phyloP scores from a whole-genome alignment of 495 filamentous ascomycete species.

The Xylaria venustula region DNA sequence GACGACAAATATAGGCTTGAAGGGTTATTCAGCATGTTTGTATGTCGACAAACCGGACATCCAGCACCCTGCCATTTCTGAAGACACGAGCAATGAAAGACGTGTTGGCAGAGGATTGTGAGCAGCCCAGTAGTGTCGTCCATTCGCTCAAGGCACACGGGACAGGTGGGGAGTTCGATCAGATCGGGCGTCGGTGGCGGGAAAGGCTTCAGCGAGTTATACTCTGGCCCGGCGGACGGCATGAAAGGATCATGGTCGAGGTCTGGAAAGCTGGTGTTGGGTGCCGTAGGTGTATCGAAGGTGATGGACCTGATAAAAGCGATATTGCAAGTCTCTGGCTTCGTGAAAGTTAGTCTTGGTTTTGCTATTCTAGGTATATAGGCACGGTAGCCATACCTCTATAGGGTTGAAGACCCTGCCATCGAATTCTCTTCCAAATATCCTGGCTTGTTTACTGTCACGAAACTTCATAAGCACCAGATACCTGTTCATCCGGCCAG shows the following conservation, averaged over 20 bases:
- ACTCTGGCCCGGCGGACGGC: constrained; percentile 47
- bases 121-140: constrained; percentile 93
- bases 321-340: constrained; percentile 96
- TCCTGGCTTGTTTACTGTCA: constrained; percentile 65
- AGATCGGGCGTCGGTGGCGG: constrained; percentile 89
- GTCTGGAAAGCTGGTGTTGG: constrained; percentile 52
- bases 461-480: constrained; percentile 98
- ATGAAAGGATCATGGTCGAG: constrained; percentile 67
- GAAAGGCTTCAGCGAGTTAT: constrained; percentile 71
- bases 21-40: constrained; percentile 39
- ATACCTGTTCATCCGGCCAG: constrained; percentile 83
- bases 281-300: constrained; percentile 47
- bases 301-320: constrained; percentile 91
- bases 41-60: constrained; percentile 93
- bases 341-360: constrained; percentile 12
- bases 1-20: constrained; percentile 22
- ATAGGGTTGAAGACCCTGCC: constrained; percentile 92
- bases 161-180: constrained; percentile 90
- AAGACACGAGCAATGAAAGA: constrained; percentile 96
- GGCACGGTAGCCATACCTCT: constrained; percentile 62
- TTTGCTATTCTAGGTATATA: not conserved
- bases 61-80: constrained; percentile 94
- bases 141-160: constrained; percentile 97
- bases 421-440: constrained; percentile 87
- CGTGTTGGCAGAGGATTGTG: constrained; percentile 95